A percentile compares a stretch with the other conserved stretches of the same genome.
Evolutionary conservation across 352 stramenopile species (phyloP).

Genomic region (Globisporangium cederbergense): DNA sequence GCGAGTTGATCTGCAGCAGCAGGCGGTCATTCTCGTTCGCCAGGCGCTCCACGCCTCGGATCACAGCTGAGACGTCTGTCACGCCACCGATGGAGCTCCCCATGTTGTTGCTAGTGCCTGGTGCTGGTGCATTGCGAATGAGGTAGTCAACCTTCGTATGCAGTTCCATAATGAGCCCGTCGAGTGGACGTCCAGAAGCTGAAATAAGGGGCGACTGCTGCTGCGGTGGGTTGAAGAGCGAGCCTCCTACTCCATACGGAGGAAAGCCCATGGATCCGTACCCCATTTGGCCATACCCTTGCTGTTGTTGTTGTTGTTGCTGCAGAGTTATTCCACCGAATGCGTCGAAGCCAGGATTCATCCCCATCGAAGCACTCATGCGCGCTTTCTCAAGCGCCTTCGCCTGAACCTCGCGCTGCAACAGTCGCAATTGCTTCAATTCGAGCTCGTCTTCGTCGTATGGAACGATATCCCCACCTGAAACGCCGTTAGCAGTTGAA

Average conservation of each 20-base stretch:
- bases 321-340: slow-evolving; percentile 24
- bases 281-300: slow-evolving; percentile 1
- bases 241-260: slow-evolving; percentile 1
- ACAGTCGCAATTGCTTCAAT: slow-evolving; percentile 45
- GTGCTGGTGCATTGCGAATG: slow-evolving; percentile 54
- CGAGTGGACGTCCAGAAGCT: slow-evolving; percentile 35
- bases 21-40: slow-evolving; percentile 72
- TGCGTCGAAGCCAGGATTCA: slow-evolving; percentile 20
- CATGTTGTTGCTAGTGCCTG: slow-evolving; percentile 1
- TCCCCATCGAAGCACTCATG: slow-evolving; percentile 17
- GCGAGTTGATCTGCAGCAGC: slow-evolving; percentile 71
- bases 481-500: slow-evolving; percentile 13
- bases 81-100: slow-evolving; percentile 24
- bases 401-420: slow-evolving; percentile 47
- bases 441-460: slow-evolving; percentile 52
- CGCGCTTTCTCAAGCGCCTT: slow-evolving; percentile 39
- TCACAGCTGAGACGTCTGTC: slow-evolving; percentile 53
- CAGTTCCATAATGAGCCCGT: slow-evolving; percentile 52
- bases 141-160: slow-evolving; percentile 78
- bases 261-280: slow-evolving; percentile 9
- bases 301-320: slow-evolving; percentile 6
- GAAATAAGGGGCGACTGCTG: slow-evolving; percentile 24
- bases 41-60: slow-evolving; percentile 72
- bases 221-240: slow-evolving; percentile 16
- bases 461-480: slow-evolving; percentile 45